Evolutionary conservation across 441 rosid species (phyloP).

Genomic region (Capsella rubella): DNA sequence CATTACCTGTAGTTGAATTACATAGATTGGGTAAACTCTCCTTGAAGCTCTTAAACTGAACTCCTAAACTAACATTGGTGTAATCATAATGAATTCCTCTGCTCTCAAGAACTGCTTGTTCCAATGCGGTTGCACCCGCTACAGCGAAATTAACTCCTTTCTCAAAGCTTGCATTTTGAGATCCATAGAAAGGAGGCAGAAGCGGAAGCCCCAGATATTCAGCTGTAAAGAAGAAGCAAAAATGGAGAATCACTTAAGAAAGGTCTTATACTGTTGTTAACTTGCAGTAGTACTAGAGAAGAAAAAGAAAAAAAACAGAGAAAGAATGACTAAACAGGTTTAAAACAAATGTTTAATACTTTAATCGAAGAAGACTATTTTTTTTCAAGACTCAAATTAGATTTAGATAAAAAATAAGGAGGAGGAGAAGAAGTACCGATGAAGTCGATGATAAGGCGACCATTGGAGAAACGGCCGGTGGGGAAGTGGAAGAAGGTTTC

Average conservation of each 20-base stretch:
- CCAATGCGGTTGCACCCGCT: slow-evolving; percentile 57
- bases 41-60: slow-evolving; percentile 51
- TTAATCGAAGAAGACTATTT: too few relatives aligned
- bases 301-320: background rate
- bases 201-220: slow-evolving; percentile 50
- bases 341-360: background rate
- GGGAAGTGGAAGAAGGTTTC: slow-evolving; percentile 60
- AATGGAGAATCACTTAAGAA: background rate
- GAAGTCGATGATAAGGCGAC: slow-evolving; percentile 64
- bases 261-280: background rate
- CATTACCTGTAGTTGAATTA: slow-evolving; percentile 41
- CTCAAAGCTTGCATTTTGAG: slow-evolving; percentile 11
- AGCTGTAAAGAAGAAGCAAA: background rate
- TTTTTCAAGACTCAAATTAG: too few relatives aligned
- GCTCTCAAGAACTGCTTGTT: slow-evolving; percentile 41
- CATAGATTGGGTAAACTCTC: slow-evolving; percentile 46
- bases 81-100: slow-evolving; percentile 35
- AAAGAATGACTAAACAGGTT: background rate
- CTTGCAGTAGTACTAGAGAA: background rate
- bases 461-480: slow-evolving; percentile 59
- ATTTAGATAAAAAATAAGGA: too few relatives aligned
- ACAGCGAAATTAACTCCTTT: slow-evolving; percentile 63
- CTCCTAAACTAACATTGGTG: slow-evolving; percentile 47
- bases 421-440: slow-evolving; percentile 43
- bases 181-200: slow-evolving; percentile 49